phyloP scores from a whole-genome alignment of 495 filamentous ascomycete species.

The Aspergillus nidulans region DNA sequence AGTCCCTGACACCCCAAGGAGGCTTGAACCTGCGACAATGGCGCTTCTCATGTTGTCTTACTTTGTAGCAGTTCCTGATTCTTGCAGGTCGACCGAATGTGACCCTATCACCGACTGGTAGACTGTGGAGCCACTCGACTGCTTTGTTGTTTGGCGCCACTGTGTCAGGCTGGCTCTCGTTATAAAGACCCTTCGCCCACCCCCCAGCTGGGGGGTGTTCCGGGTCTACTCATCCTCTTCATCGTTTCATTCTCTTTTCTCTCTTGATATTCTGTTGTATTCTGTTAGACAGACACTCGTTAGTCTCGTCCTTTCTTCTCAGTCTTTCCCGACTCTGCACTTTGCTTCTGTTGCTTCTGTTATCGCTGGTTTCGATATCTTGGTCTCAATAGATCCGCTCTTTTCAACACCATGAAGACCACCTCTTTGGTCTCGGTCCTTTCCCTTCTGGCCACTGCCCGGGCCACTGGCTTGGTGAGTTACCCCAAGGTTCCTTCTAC shows the following conservation, averaged over 20 bases:
- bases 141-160: slow-evolving; percentile 6
- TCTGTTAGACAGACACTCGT: slow-evolving; percentile 9
- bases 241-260: slow-evolving; percentile 31
- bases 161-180: not conserved
- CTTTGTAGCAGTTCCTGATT: not conserved
- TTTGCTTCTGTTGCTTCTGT: not conserved
- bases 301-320: not conserved
- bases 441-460: slow-evolving; percentile 32
- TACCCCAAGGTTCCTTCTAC: not conserved
- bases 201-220: not conserved
- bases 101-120: not conserved
- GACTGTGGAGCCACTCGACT: not conserved
- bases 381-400: slow-evolving; percentile 1
- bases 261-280: slow-evolving; percentile 9
- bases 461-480: slow-evolving; percentile 31
- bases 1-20: not conserved
- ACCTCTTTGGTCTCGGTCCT: slow-evolving; percentile 22
- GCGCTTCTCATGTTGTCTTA: slow-evolving; percentile 16
- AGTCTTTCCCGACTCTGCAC: slow-evolving; percentile 11
- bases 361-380: slow-evolving; percentile 7
- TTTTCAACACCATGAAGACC: slow-evolving; percentile 28
- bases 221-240: not conserved
- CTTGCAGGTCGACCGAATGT: not conserved
- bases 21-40: slow-evolving; percentile 15
- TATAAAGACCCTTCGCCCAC: slow-evolving; percentile 5